Evolutionary conservation across 2,329 filamentous ascomycete genomes (phyloP).

Genomic region (Colletotrichum cordylinicola): DNA sequence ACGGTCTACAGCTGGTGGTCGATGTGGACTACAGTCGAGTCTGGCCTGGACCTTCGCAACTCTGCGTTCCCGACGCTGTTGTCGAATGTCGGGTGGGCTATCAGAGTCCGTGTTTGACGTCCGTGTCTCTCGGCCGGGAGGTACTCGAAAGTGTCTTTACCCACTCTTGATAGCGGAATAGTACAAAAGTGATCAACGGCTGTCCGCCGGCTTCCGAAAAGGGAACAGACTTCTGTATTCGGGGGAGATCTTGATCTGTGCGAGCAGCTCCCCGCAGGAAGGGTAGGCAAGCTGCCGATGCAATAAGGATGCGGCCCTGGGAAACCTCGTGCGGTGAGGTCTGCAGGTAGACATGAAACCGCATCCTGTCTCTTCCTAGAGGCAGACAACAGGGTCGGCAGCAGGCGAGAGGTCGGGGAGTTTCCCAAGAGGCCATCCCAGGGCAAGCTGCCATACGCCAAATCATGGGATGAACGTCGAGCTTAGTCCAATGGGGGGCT

Average conservation of each 20-base stretch:
- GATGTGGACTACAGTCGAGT: not conserved
- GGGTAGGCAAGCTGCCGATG: not conserved
- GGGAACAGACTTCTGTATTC: not conserved
- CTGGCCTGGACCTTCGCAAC: not conserved
- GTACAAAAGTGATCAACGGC: not conserved
- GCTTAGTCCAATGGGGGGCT: not conserved
- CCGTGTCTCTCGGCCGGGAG: not conserved
- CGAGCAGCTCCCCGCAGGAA: not conserved
- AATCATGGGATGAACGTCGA: not conserved
- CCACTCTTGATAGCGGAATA: not conserved
- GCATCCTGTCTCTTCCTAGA: not conserved
- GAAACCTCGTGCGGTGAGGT: not conserved
- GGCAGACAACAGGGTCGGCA: not conserved
- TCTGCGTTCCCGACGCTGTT: conserved; percentile 12
- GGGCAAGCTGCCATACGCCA: not conserved
- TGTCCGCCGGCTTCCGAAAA: not conserved
- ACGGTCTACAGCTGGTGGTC: not conserved
- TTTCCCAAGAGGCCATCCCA: not conserved
- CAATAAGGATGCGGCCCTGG: not conserved
- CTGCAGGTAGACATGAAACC: conserved; percentile 3
- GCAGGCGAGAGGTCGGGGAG: not conserved
- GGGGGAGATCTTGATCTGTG: not conserved
- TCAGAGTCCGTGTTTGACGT: not conserved
- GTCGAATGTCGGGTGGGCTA: not conserved
- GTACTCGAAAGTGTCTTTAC: not conserved